These are phyloP conservation scores for Candida coquimbonensis DNA, from an alignment of 805 yeast species.

Conservation along the genomic window DNA sequence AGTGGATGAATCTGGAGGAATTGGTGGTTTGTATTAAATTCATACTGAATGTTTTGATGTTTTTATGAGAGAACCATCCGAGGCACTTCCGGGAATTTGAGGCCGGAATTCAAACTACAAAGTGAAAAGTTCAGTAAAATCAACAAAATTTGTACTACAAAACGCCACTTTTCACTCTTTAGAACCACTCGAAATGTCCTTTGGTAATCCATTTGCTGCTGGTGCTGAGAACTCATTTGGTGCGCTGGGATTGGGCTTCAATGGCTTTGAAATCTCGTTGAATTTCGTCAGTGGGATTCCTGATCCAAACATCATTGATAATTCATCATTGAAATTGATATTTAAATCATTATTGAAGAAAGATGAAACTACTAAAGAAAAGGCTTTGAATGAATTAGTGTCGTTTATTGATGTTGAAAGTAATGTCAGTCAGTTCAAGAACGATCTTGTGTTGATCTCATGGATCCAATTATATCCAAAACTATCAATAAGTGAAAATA, in stretches of 20 bases:
- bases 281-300: slow-evolving; percentile 77
- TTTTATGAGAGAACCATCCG: no score
- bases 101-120: no score
- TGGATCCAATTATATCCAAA: slow-evolving; percentile 85
- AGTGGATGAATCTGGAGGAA: no score
- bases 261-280: slow-evolving; percentile 51
- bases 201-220: slow-evolving; percentile 21
- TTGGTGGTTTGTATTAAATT: no score
- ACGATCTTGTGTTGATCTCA: slow-evolving; percentile 48
- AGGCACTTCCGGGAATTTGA: no score
- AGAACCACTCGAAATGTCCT: not conserved
- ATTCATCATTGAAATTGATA: slow-evolving; percentile 49
- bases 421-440: slow-evolving; percentile 27
- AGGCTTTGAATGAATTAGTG: slow-evolving; percentile 55
- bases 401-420: slow-evolving; percentile 20
- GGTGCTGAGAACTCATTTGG: slow-evolving; percentile 8
- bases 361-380: slow-evolving; percentile 81
- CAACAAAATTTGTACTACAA: no score
- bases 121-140: no score
- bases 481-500: slow-evolving; percentile 63
- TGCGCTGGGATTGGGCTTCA: slow-evolving; percentile 29
- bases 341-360: slow-evolving; percentile 73
- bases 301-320: slow-evolving; percentile 46
- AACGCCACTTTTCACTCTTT: no score
- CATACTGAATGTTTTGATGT: no score